These are phyloP conservation scores for Triangularia setosa DNA, from an alignment of 2,329 filamentous ascomycete genomes.

Conservation along the genomic window DNA sequence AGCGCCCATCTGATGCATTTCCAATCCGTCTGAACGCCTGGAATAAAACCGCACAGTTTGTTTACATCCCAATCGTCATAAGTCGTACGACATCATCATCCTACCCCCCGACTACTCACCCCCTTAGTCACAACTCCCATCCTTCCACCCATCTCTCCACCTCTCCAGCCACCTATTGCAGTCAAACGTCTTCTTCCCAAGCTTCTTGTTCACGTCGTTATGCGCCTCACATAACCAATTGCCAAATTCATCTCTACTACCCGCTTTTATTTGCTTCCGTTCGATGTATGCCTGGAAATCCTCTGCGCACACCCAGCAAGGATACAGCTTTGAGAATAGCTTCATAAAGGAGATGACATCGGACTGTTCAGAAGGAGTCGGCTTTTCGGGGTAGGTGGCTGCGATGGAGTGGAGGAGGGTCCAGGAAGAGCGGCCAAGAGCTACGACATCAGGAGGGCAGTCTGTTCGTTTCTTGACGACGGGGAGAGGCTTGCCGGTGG, in stretches of 20 bases:
- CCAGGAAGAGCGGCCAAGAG: constrained; percentile 84
- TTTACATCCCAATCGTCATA: background rate
- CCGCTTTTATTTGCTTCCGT: constrained; percentile 60
- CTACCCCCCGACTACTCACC: background rate
- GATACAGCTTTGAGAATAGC: constrained; percentile 82
- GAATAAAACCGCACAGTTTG: background rate
- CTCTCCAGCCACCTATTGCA: constrained; percentile 88
- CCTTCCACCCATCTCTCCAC: constrained; percentile 87
- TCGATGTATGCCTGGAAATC: constrained; percentile 83
- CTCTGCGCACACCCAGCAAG: constrained; percentile 91
- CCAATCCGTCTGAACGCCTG: background rate
- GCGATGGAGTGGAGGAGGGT: constrained; percentile 90
- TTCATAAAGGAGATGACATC: constrained; percentile 75
- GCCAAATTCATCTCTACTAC: constrained; percentile 66
- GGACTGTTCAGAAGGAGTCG: constrained; percentile 64
- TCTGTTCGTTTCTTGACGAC: constrained; percentile 40
- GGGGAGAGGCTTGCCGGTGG: constrained; percentile 37
- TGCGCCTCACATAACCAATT: constrained; percentile 81
- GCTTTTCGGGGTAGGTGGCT: constrained; percentile 73
- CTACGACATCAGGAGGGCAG: constrained; percentile 87
- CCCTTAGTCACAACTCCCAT: constrained; percentile 55
- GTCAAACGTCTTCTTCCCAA: constrained; percentile 89
- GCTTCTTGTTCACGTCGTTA: constrained; percentile 82
- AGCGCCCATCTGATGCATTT: constrained; percentile 6
- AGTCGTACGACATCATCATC: background rate